A percentile compares a stretch with the other conserved stretches of the same genome.
Conservation (phyloP, 208 protist genomes). For the Strigomonas galati region DNA sequence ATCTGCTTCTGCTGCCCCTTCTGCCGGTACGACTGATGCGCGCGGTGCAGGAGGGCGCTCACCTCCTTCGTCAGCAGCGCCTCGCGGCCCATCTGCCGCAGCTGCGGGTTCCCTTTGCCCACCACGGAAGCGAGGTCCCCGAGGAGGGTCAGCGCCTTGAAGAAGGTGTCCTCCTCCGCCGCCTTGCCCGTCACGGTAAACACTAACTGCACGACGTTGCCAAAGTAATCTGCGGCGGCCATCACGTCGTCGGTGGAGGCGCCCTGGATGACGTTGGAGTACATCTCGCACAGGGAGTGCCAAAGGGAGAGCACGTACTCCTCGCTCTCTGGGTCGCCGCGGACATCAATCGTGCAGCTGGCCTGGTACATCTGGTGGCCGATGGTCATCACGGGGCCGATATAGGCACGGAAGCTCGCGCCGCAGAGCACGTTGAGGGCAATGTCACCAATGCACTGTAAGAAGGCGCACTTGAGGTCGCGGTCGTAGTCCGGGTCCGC, state of each 20-base stretch:
- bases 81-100: constrained; percentile 58
- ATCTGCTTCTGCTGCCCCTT: constrained; percentile 62
- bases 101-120: constrained; percentile 31
- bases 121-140: constrained; percentile 84
- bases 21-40: constrained; percentile 26
- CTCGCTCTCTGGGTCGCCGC: constrained; percentile 66
- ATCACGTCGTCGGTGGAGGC: constrained; percentile 31
- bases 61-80: constrained; percentile 53
- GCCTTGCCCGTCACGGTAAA: constrained; percentile 52
- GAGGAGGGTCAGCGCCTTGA: constrained; percentile 65
- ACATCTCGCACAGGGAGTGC: constrained; percentile 64
- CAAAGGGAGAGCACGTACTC: constrained; percentile 83
- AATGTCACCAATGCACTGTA: constrained; percentile 95
- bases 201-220: constrained; percentile 63
- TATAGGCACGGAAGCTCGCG: constrained; percentile 84
- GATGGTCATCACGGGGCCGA: constrained; percentile 77
- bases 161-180: constrained; percentile 43
- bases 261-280: constrained; percentile 79
- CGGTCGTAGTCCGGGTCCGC: constrained; percentile 73
- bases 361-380: constrained; percentile 62
- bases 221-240: constrained; percentile 45
- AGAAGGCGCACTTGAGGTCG: constrained; percentile 93
- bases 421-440: constrained; percentile 90
- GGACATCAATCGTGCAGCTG: constrained; percentile 56
- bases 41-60: constrained; percentile 28